phyloP scores from a whole-genome alignment of 352 stramenopile genomes.

The Lagenidium sp. region DNA sequence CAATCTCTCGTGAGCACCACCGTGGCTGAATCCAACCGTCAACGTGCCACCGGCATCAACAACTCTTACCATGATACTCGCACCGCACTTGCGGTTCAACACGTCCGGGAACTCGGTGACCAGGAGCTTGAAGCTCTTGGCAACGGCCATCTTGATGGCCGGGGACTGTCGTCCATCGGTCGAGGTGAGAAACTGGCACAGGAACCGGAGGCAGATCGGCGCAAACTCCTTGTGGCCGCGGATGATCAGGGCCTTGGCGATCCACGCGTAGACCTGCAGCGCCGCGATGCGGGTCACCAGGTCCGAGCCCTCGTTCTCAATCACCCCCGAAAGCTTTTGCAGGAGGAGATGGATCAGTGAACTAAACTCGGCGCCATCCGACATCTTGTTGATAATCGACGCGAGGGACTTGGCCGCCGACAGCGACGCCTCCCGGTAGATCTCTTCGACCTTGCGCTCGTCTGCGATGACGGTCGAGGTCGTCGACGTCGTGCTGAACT shows the following conservation, averaged over 20 bases:
- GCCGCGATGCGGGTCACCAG: conserved; percentile 41
- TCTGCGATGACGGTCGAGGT: conserved; percentile 2
- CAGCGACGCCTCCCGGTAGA: conserved; percentile 43
- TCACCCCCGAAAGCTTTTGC: conserved; percentile 50
- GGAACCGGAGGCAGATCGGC: conserved; percentile 55
- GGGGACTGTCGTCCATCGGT: conserved; percentile 15
- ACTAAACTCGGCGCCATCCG: conserved; percentile 71
- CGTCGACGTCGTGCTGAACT: conserved; percentile 14
- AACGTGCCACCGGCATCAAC: no score
- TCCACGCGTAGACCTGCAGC: conserved; percentile 81
- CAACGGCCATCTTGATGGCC: conserved; percentile 57
- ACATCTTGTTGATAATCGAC: conserved; percentile 85
- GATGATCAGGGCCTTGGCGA: conserved; percentile 76
- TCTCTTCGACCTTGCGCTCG: conserved; percentile 13
- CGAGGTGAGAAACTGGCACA: conserved; percentile 52
- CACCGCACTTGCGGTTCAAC: conserved; percentile 78
- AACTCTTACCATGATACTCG: conserved; percentile 57
- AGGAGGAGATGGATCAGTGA: conserved; percentile 63
- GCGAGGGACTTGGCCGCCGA: conserved; percentile 67
- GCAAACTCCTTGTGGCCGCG: conserved; percentile 61
- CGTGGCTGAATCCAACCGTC: not conserved
- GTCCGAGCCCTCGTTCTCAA: conserved; percentile 27
- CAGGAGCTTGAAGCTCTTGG: conserved; percentile 72
- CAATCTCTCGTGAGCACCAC: not conserved
- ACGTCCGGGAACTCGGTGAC: conserved; percentile 73